phyloP scores from a whole-genome alignment of 2,329 filamentous ascomycete species.

The Chaetoscypha palmicola region DNA sequence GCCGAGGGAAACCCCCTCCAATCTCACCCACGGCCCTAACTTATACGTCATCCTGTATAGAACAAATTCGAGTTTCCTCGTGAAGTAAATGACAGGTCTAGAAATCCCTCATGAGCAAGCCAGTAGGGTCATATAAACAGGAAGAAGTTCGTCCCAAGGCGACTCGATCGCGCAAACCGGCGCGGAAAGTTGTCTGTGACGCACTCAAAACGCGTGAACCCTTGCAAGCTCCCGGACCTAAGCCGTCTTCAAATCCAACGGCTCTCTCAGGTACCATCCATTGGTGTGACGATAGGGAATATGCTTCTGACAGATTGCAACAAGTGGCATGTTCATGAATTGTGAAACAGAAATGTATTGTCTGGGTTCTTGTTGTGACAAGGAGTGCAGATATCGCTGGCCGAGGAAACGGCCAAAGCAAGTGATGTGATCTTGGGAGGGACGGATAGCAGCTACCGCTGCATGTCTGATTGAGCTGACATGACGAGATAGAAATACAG shows the following conservation, averaged over 20 bases:
- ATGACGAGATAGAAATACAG: too few relatives aligned
- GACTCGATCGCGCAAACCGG: conserved; percentile 4
- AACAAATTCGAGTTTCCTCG: too few relatives aligned
- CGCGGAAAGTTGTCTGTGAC: conserved; percentile 4
- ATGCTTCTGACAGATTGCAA: too few relatives aligned
- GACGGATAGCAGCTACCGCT: too few relatives aligned
- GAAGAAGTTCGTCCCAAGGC: background rate
- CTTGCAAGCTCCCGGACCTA: background rate
- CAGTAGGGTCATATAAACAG: background rate
- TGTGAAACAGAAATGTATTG: too few relatives aligned
- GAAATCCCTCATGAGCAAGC: background rate
- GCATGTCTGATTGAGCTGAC: too few relatives aligned
- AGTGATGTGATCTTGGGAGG: too few relatives aligned
- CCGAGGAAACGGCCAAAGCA: background rate
- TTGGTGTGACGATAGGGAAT: too few relatives aligned
- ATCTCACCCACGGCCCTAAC: conserved; percentile 45
- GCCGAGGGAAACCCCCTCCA: conserved; percentile 43
- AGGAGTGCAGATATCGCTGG: too few relatives aligned
- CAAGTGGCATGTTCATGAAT: too few relatives aligned
- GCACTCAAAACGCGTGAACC: conserved; percentile 8
- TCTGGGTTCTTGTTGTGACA: too few relatives aligned
- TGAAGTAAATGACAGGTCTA: background rate
- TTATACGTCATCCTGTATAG: conserved; percentile 4
- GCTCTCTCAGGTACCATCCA: conserved; percentile 1
- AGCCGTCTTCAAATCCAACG: too few relatives aligned